These are phyloP conservation scores for Ehretia macrophylla DNA, from an alignment of 257 asterid species.

Conservation along the genomic window DNA sequence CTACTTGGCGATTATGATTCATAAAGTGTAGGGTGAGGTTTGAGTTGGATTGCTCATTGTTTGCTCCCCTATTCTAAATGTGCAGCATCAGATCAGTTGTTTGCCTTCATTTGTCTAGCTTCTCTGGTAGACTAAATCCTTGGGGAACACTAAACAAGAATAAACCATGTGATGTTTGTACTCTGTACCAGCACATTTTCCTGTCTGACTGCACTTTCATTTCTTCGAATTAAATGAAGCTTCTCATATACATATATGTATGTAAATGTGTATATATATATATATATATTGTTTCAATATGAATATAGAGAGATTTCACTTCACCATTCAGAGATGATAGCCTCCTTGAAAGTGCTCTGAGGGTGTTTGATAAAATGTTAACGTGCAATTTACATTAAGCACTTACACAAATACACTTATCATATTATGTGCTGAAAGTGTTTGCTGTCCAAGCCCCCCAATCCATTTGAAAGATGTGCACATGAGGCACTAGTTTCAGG, in stretches of 20 bases:
- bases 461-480: too few species aligned
- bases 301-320: conserved; percentile 62
- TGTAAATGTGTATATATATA: too few species aligned
- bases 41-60: conserved; percentile 1
- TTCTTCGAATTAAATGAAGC: conserved; percentile 2
- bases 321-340: conserved; percentile 83
- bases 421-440: too few species aligned
- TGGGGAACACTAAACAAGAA: conserved; percentile 78
- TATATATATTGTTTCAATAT: conserved; percentile 13
- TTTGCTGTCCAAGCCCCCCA: too few species aligned
- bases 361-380: too few species aligned
- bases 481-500: too few species aligned
- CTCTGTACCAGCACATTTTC: conserved; percentile 1
- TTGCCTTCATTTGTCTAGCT: conserved; percentile 92
- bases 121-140: conserved; percentile 95
- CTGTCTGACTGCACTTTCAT: background rate
- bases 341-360: conserved; percentile 58
- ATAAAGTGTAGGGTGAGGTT: background rate
- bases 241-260: too few species aligned
- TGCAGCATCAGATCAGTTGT: conserved; percentile 81
- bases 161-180: conserved; percentile 53
- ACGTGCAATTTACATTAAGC: too few species aligned
- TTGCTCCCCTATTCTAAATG: conserved; percentile 5
- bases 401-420: too few species aligned
- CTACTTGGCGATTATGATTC: background rate